These are phyloP conservation scores for Aspergillus phoenicis DNA, from an alignment of 2,329 filamentous ascomycete genomes.

Conservation along the genomic window DNA sequence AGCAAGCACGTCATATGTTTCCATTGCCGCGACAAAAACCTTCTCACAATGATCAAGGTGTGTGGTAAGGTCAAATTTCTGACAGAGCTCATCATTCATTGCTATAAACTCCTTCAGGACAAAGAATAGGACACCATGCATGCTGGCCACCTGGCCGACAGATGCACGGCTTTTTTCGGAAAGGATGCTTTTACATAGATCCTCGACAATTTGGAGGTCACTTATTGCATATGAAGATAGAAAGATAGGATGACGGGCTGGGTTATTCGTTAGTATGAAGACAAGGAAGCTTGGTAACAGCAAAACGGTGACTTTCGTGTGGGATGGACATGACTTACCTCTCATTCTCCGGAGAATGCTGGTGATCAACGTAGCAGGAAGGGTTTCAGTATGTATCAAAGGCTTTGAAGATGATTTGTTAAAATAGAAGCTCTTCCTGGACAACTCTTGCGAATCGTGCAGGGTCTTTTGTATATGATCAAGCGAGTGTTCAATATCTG, in stretches of 20 bases:
- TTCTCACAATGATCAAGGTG: slow-evolving; percentile 4
- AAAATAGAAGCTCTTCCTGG: not conserved
- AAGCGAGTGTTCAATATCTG: not conserved
- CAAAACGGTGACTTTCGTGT: not conserved
- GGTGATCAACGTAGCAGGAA: slow-evolving; percentile 1
- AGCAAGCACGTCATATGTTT: slow-evolving; percentile 10
- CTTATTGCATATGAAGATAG: slow-evolving; percentile 7
- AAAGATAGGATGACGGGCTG: slow-evolving; percentile 7
- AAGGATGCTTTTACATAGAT: not conserved
- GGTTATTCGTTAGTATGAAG: not conserved
- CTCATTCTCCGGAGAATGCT: not conserved
- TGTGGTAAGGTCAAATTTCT: slow-evolving; percentile 2
- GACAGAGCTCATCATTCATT: slow-evolving; percentile 1
- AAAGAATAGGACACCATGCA: slow-evolving; percentile 8
- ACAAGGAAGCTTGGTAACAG: not conserved
- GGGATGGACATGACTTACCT: not conserved
- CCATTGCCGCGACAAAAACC: slow-evolving; percentile 1
- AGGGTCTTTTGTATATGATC: not conserved
- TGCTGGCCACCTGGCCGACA: not conserved
- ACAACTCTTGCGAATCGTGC: not conserved
- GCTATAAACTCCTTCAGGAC: slow-evolving; percentile 8
- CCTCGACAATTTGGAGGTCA: not conserved
- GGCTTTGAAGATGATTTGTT: not conserved
- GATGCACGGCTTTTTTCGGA: not conserved
- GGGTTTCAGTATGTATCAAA: not conserved